A percentile compares a stretch with the other conserved stretches of the same genome.
phyloP scores from a whole-genome alignment of 2,329 filamentous ascomycete species.

The Aspergillus uvarum region DNA sequence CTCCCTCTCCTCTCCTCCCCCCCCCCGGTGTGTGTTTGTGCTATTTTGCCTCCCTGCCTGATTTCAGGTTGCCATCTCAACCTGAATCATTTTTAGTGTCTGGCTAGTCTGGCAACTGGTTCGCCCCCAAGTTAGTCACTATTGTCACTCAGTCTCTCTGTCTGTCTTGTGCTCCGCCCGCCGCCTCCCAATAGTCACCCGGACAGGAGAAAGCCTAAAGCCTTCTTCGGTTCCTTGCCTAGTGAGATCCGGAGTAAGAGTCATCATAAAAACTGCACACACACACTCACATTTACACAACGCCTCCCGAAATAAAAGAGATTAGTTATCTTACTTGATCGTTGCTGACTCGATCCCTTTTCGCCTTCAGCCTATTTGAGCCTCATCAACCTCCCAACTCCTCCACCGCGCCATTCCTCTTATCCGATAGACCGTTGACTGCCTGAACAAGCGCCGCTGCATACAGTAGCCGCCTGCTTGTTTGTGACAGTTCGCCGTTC shows the following conservation, averaged over 20 bases:
- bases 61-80: slow-evolving; percentile 11
- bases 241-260: slow-evolving; percentile 14
- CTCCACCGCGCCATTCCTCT: slow-evolving; percentile 4
- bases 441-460: slow-evolving; percentile 29
- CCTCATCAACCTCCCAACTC: slow-evolving; percentile 12
- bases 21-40: too few species aligned
- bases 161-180: slow-evolving; percentile 13
- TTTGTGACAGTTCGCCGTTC: slow-evolving; percentile 29
- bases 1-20: neutral
- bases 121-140: slow-evolving; percentile 19
- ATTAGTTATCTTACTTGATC: slow-evolving; percentile 2
- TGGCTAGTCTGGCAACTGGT: slow-evolving; percentile 12
- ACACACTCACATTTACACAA: neutral
- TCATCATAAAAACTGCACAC: slow-evolving; percentile 18
- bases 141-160: neutral
- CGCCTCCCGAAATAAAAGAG: slow-evolving; percentile 11
- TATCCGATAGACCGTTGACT: slow-evolving; percentile 26
- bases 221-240: slow-evolving; percentile 14
- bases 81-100: slow-evolving; percentile 14
- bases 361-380: slow-evolving; percentile 20
- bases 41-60: neutral
- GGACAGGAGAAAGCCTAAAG: slow-evolving; percentile 11
- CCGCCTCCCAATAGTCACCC: slow-evolving; percentile 16
- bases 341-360: slow-evolving; percentile 21
- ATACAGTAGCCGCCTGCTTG: slow-evolving; percentile 33